phyloP scores from a whole-genome alignment of 768 basidiomycete species.

The Boletus reticulatus region DNA sequence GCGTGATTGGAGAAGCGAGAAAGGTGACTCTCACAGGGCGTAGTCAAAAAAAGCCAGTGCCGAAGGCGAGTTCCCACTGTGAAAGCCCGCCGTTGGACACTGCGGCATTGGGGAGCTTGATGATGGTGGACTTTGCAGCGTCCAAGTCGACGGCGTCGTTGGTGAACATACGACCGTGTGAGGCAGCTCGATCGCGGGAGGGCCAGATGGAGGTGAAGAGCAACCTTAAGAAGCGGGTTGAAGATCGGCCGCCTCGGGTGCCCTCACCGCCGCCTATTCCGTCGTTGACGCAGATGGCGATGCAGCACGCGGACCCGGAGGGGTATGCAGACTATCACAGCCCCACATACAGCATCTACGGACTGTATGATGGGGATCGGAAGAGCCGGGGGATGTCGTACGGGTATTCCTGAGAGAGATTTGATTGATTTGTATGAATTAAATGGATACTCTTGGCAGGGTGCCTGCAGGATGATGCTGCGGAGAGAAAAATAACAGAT shows the following conservation, averaged over 20 bases:
- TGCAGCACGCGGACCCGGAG: conserved; percentile 60
- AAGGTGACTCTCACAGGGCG: conserved; percentile 25
- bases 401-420: conserved; percentile 18
- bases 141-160: conserved; percentile 35
- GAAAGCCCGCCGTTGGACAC: conserved; percentile 36
- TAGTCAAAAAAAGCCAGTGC: conserved; percentile 34
- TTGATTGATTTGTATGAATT: conserved; percentile 13
- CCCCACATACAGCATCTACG: conserved; percentile 82
- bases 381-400: conserved; percentile 42
- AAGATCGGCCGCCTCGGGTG: conserved; percentile 73
- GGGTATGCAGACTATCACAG: conserved; percentile 68
- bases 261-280: conserved; percentile 75
- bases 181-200: conserved; percentile 29
- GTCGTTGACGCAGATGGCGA: conserved; percentile 70
- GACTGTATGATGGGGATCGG: conserved; percentile 62
- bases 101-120: conserved; percentile 55
- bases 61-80: conserved; percentile 16
- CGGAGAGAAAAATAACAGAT: conserved; percentile 8
- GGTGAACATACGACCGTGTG: conserved; percentile 29
- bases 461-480: conserved; percentile 5
- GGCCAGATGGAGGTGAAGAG: conserved; percentile 19
- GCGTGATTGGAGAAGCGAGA: conserved; percentile 45
- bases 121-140: conserved; percentile 57
- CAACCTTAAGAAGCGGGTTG: conserved; percentile 33
- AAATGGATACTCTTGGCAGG: conserved; percentile 7